Evolutionary conservation across 176 grass and related monocot genomes (phyloP).

Genomic region (Carex cristatella): DNA sequence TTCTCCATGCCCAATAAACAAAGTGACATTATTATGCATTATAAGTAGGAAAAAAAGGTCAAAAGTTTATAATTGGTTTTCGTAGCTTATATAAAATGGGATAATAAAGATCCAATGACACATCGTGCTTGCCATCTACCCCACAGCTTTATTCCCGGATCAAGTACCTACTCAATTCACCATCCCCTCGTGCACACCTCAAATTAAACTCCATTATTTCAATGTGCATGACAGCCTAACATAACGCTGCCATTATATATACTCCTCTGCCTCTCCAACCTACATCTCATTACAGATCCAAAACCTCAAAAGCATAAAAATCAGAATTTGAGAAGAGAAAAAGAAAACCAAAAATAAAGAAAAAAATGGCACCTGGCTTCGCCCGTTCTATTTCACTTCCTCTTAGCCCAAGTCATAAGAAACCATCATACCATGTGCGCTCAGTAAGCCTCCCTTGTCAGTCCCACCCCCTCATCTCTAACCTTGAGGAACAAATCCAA

Average conservation of each 20-base stretch:
- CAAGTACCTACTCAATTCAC: neutral
- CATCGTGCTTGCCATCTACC: neutral
- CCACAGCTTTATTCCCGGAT: conserved; percentile 18
- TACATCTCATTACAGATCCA: neutral
- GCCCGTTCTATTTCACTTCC: conserved; percentile 44
- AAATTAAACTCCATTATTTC: neutral
- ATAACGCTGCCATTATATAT: neutral
- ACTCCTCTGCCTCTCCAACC: too few species aligned
- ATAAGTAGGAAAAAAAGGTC: neutral
- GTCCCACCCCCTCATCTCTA: conserved; percentile 34
- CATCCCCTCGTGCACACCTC: neutral
- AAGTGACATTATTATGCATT: neutral
- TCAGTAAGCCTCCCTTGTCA: conserved; percentile 45
- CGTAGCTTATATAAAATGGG: neutral
- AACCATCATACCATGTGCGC: conserved; percentile 20
- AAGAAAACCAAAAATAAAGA: neutral
- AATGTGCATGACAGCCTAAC: neutral
- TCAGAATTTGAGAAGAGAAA: neutral
- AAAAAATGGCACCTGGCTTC: conserved; percentile 32
- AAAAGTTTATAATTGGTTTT: neutral
- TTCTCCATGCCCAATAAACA: neutral
- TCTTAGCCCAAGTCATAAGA: conserved; percentile 18
- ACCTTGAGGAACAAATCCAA: conserved; percentile 23
- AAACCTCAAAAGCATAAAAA: neutral
- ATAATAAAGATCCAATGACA: neutral